phyloP scores from a whole-genome alignment of 495 filamentous ascomycete genomes.

The Rostrohypoxylon terebratum region DNA sequence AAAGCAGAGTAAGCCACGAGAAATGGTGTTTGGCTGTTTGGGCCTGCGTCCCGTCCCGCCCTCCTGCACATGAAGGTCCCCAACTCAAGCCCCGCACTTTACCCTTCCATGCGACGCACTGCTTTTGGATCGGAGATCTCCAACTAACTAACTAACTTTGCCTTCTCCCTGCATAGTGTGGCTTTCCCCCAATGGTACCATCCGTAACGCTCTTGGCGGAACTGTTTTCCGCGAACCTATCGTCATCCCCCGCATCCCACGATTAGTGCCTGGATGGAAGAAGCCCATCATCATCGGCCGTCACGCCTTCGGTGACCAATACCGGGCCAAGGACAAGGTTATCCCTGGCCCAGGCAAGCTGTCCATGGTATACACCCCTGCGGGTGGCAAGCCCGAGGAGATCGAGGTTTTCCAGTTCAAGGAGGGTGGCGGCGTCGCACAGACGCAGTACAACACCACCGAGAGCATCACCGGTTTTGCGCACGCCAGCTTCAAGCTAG shows the following conservation, averaged over 20 bases:
- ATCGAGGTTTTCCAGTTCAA: slow-evolving; percentile 93
- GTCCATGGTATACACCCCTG: slow-evolving; percentile 92
- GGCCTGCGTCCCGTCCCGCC: slow-evolving; percentile 22
- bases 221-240: slow-evolving; percentile 99
- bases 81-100: slow-evolving; percentile 25
- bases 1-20: slow-evolving; percentile 81
- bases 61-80: slow-evolving; percentile 14
- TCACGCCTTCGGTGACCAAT: slow-evolving; percentile 99
- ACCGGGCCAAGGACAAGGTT: slow-evolving; percentile 92
- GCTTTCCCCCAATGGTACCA: slow-evolving; percentile 97
- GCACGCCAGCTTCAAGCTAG: slow-evolving; percentile 95
- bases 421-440: slow-evolving; percentile 83
- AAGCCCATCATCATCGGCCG: slow-evolving; percentile 98
- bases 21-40: slow-evolving; percentile 21
- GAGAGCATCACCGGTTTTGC: slow-evolving; percentile 95
- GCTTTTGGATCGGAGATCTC: background rate
- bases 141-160: slow-evolving; percentile 27
- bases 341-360: slow-evolving; percentile 84
- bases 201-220: slow-evolving; percentile 93
- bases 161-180: slow-evolving; percentile 72
- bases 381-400: slow-evolving; percentile 81
- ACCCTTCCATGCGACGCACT: background rate
- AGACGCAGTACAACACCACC: slow-evolving; percentile 97
- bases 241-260: slow-evolving; percentile 89
- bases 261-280: slow-evolving; percentile 96